Evolutionary conservation across 305 asterid species (phyloP), one percentile per base, ranked within the genome.

Genomic region (Solanum aculeatissimum): DNA sequence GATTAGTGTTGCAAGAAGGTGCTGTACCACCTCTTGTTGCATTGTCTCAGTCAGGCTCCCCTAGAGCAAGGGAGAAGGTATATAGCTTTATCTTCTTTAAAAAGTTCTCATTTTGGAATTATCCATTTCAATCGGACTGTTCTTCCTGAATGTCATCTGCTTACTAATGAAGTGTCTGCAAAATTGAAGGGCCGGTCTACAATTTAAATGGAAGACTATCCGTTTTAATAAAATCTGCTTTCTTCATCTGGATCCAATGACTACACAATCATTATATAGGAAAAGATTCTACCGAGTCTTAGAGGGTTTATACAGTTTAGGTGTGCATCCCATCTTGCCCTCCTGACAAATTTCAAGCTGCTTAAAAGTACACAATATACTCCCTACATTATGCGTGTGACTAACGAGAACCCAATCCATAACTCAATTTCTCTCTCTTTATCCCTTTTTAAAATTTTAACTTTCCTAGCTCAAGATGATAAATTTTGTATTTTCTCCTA

Each of bases 21-120:
- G 99, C 97, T 25, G 98, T 96, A 80, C 99, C 99, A 12, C 97
- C 99, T 74, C 98, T 96, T 12, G 98, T 96, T 4, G 95, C 97
- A 11, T 87, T 96, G 88, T 92, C 99, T 45, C 99, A 92, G 87
- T 90, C 95, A 4, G 99, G 99, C 42, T 92, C 98, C 83, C 89
- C 92, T 23, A 90, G 99, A 90, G 98, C 97, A 54, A 94, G 93
- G 90, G 98, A 94, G 84, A 96, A 96, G 99, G 99, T 95, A 88
- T 81, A 71, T 27, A 47, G 60, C 72, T 55, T 57, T 69, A 14
- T 49, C 57, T 40, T 72, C 29, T 57, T 62, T 71, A 65, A 16
- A 27, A 27, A 54, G 27, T 54, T 68, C 18, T 58, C 43, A 81
- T 82, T 83, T 68, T 16, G 14, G 40, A 4, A 4, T 25, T 18